Percentiles rank a stretch among this genome's conserved stretches.
Conservation (phyloP, 441 rosid species). For the Viola pubescens region DNA sequence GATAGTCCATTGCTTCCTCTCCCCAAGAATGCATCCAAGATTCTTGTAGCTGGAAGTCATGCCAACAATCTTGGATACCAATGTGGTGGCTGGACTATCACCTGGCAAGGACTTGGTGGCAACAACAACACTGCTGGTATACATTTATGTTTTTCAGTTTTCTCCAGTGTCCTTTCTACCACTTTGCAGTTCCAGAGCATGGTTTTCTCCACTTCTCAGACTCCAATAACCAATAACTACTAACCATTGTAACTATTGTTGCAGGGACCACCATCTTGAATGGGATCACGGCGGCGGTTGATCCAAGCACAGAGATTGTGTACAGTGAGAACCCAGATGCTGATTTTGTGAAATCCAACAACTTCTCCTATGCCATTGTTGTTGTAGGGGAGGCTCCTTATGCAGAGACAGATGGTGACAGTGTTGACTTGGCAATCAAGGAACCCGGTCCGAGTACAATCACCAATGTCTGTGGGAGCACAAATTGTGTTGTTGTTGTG, state of each 20-base stretch:
- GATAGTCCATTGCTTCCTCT: slow-evolving; percentile 39
- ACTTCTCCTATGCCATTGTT: slow-evolving; percentile 44
- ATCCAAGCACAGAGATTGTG: slow-evolving; percentile 31
- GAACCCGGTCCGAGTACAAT: slow-evolving; percentile 38
- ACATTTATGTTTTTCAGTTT: not conserved
- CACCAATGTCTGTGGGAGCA: slow-evolving; percentile 32
- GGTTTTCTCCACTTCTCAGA: not conserved
- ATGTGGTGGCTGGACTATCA: slow-evolving; percentile 66
- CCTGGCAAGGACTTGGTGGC: slow-evolving; percentile 49
- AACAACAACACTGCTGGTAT: slow-evolving; percentile 45
- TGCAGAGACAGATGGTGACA: slow-evolving; percentile 47
- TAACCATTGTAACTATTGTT: not conserved
- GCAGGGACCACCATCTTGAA: slow-evolving; percentile 50
- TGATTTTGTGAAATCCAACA: slow-evolving; percentile 28
- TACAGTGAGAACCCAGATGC: slow-evolving; percentile 32
- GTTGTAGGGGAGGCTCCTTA: slow-evolving; percentile 59
- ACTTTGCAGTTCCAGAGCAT: not conserved
- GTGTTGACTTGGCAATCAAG: slow-evolving; percentile 35
- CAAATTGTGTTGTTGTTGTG: slow-evolving; percentile 40
- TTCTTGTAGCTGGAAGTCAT: slow-evolving; percentile 49
- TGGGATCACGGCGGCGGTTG: slow-evolving; percentile 36
- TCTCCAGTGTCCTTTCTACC: not conserved
- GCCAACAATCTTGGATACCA: slow-evolving; percentile 57
- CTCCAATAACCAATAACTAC: not conserved
- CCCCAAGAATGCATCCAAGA: slow-evolving; percentile 35